Conservation (phyloP, 78 protist species). For the Dictyostelium discoideum region dicty_2.7 NC_007088.5:3687501-3688000, state of each 20-base stretch:
- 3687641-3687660: too few species aligned
- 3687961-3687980: conserved; percentile 12
- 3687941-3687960: neutral
- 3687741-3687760: neutral
- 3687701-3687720: too few species aligned
- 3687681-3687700: too few species aligned
- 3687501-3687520: neutral
- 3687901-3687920: neutral
- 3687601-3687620: neutral
- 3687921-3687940: neutral
- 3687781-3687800: neutral
- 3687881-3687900: neutral
- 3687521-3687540: neutral
- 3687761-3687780: neutral
- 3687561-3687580: neutral
- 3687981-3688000: neutral
- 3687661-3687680: too few species aligned
- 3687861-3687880: neutral
- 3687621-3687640: too few species aligned
- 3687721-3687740: neutral
- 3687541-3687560: neutral
- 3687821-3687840: neutral
- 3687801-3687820: neutral
- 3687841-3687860: neutral
- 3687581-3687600: neutral